Evolutionary conservation across 495 filamentous ascomycete species (phyloP).

Genomic region (Neurospora tetrasperma): DNA sequence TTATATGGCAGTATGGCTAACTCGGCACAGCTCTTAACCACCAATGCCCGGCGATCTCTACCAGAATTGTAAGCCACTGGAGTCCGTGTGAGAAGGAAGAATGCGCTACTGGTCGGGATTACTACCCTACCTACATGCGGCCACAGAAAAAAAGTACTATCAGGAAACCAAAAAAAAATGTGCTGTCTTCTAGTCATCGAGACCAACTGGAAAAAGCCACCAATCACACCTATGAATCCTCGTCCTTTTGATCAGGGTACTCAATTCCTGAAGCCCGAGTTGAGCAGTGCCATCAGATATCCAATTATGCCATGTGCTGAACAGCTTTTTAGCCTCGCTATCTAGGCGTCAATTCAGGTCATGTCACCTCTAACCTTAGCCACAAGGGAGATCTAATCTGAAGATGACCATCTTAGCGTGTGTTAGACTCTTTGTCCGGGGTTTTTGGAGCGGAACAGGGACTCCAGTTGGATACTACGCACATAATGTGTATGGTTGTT

Average conservation of each 20-base stretch:
- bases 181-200: not conserved
- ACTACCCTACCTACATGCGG: not conserved
- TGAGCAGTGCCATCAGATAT: not conserved
- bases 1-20: not conserved
- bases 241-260: not conserved
- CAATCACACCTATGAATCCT: not conserved
- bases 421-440: not conserved
- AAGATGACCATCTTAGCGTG: not conserved
- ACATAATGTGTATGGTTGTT: not conserved
- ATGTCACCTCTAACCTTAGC: not conserved
- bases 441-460: not conserved
- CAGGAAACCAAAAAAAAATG: not conserved
- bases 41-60: not conserved
- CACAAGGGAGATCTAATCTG: not conserved
- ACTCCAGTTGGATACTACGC: not conserved
- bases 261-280: not conserved
- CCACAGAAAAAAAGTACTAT: not conserved
- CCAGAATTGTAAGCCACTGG: not conserved
- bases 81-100: not conserved
- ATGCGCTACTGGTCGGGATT: not conserved
- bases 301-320: not conserved
- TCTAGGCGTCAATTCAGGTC: not conserved
- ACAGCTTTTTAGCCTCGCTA: not conserved
- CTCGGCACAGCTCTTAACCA: not conserved
- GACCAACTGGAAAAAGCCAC: not conserved